Percentiles rank a stretch among this genome's conserved stretches.
Conservation (phyloP, 352 stramenopile genomes). For the Pythium myriotylum region DNA sequence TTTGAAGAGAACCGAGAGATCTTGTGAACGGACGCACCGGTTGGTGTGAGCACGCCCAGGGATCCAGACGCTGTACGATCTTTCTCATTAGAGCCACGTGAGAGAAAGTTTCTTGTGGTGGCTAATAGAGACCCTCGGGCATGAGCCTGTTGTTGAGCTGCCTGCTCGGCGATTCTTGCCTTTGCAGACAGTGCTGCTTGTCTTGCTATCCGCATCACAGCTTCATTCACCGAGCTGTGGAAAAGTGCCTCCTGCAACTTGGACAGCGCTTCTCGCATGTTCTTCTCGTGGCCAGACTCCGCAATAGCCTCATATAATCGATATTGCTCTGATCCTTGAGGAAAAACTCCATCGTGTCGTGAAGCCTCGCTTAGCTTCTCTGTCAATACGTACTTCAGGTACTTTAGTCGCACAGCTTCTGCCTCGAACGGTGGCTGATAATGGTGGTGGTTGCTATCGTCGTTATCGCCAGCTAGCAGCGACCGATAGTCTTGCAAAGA, state of each 20-base stretch:
- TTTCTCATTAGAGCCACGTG: conserved; percentile 27
- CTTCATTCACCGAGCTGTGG: conserved; percentile 71
- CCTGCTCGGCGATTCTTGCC: conserved; percentile 80
- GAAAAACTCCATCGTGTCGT: conserved; percentile 68
- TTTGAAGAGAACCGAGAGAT: conserved; percentile 43
- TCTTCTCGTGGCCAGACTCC: conserved; percentile 47
- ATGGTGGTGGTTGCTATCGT: conserved; percentile 12
- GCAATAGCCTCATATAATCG: conserved; percentile 47
- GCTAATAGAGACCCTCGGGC: conserved; percentile 66
- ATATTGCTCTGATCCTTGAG: conserved; percentile 67
- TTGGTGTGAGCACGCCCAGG: conserved; percentile 52
- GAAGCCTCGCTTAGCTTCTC: conserved; percentile 78
- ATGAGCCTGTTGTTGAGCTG: conserved; percentile 67
- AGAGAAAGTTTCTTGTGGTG: conserved; percentile 74
- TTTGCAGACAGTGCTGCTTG: conserved; percentile 80
- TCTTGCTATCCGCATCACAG: conserved; percentile 82
- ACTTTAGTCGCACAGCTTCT: conserved; percentile 40
- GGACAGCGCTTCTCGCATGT: conserved; percentile 59
- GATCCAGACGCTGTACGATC: conserved; percentile 26
- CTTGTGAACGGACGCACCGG: conserved; percentile 54
- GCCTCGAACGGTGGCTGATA: conserved; percentile 19
- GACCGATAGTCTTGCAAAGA: conserved; percentile 25
- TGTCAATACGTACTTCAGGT: conserved; percentile 76
- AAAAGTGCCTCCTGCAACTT: conserved; percentile 72
- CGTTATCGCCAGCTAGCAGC: conserved; percentile 13